Conservation (phyloP, 1,284 basidiomycete species). For the Cryptococcus jaspeensis region DNA sequence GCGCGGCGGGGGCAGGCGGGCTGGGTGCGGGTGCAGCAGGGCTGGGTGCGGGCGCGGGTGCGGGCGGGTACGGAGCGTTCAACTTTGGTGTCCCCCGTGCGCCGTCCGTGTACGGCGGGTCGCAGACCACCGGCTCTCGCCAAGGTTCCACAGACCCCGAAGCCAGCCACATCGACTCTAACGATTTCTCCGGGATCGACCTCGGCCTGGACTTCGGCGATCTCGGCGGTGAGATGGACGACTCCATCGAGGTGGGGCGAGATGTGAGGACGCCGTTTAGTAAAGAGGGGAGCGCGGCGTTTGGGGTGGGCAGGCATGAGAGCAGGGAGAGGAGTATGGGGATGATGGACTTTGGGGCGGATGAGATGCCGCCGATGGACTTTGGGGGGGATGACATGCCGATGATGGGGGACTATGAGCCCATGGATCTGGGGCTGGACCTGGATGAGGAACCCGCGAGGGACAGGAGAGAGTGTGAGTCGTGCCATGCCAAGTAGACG, state of each 20-base stretch:
- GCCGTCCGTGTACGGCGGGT: slow-evolving; percentile 49
- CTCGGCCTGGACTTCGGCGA: slow-evolving; percentile 36
- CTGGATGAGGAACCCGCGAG: slow-evolving; percentile 46
- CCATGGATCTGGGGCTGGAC: slow-evolving; percentile 51
- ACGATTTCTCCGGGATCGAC: slow-evolving; percentile 62
- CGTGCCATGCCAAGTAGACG: not conserved
- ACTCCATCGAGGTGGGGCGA: slow-evolving; percentile 38
- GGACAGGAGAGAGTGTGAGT: slow-evolving; percentile 35
- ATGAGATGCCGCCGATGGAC: not conserved
- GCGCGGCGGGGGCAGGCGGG: slow-evolving; percentile 1
- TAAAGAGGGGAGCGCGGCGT: slow-evolving; percentile 16
- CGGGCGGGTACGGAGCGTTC: slow-evolving; percentile 21
- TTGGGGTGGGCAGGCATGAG: slow-evolving; percentile 2
- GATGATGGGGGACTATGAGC: slow-evolving; percentile 29
- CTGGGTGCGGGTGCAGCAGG: slow-evolving; percentile 6
- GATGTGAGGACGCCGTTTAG: slow-evolving; percentile 21
- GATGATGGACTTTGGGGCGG: not conserved
- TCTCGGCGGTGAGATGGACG: slow-evolving; percentile 51
- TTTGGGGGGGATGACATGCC: slow-evolving; percentile 4
- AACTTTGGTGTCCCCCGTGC: slow-evolving; percentile 49
- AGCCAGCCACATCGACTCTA: slow-evolving; percentile 69
- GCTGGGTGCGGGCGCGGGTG: slow-evolving; percentile 6
- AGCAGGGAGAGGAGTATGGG: not conserved
- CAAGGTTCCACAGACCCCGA: slow-evolving; percentile 40
- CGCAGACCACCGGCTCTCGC: slow-evolving; percentile 26